Conservation (phyloP, 306 rosid species). For the Begonia peltatifolia region DNA sequence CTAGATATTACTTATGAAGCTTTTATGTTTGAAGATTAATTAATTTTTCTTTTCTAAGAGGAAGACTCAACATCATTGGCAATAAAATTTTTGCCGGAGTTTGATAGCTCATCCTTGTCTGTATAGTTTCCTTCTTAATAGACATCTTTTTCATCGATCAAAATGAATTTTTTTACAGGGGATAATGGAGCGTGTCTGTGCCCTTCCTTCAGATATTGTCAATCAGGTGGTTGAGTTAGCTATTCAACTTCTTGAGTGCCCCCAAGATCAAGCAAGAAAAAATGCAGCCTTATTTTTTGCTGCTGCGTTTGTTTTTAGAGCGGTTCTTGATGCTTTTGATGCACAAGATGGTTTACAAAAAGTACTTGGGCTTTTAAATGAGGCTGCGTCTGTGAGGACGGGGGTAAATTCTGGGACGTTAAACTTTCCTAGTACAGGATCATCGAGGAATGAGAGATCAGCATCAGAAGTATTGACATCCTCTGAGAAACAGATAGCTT, state of each 20-base stretch:
- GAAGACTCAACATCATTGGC: background rate
- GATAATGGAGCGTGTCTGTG: constrained; percentile 95
- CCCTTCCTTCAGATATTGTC: constrained; percentile 77
- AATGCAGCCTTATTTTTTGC: constrained; percentile 82
- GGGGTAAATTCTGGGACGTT: constrained; percentile 76
- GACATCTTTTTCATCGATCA: too few species aligned
- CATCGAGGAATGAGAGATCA: constrained; percentile 72
- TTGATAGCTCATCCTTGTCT: too few species aligned
- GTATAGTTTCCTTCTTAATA: too few species aligned
- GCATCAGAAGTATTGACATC: constrained; percentile 83
- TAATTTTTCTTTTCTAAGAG: too few species aligned
- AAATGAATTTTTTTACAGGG: constrained; percentile 32
- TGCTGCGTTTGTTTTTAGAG: constrained; percentile 95
- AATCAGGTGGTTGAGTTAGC: constrained; percentile 79
- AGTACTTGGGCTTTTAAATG: constrained; percentile 65
- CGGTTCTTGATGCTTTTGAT: constrained; percentile 94
- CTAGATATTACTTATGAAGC: background rate
- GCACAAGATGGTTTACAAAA: constrained; percentile 79
- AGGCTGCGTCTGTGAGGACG: constrained; percentile 80
- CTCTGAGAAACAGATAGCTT: constrained; percentile 93
- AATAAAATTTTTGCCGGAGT: too few species aligned
- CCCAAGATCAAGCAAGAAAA: constrained; percentile 87
- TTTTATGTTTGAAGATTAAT: too few species aligned
- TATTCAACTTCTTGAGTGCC: constrained; percentile 79
- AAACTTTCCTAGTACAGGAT: constrained; percentile 50